A percentile compares a stretch with the other conserved stretches of the same genome.
phyloP scores from a whole-genome alignment of 2,329 filamentous ascomycete species.

The Trichoderma afroharzianum region DNA sequence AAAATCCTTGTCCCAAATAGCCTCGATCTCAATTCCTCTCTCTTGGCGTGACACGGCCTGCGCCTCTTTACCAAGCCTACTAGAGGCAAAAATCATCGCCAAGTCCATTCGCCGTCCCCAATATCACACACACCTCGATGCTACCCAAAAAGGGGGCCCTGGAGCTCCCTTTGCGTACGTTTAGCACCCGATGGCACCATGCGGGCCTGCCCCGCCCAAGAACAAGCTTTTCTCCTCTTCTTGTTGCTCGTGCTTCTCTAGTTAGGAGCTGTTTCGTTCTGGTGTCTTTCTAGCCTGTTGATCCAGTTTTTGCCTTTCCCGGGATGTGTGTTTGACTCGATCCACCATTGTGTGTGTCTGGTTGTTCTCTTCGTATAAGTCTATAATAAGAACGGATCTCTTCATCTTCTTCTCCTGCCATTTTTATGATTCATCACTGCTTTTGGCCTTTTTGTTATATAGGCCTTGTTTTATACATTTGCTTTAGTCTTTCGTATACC shows the following conservation, averaged over 20 bases:
- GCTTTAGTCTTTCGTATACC: background rate
- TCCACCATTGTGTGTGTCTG: background rate
- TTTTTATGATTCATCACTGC: background rate
- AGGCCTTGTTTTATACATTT: background rate
- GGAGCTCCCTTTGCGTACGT: slow-evolving; percentile 14
- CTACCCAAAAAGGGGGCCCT: slow-evolving; percentile 1
- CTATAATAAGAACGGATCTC: background rate
- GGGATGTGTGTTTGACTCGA: background rate
- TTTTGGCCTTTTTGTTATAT: background rate
- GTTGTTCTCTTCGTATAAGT: background rate
- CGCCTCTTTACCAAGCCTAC: background rate
- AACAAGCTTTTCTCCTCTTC: slow-evolving; percentile 9
- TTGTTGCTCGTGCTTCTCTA: background rate
- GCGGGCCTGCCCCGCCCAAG: slow-evolving; percentile 5
- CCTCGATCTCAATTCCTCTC: background rate
- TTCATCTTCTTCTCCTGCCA: background rate
- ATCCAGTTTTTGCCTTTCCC: background rate
- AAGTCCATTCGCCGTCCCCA: background rate
- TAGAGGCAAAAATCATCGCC: background rate
- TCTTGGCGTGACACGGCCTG: background rate
- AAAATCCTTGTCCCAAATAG: background rate
- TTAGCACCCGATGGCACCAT: slow-evolving; percentile 19
- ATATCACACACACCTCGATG: background rate
- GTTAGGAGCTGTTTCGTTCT: background rate
- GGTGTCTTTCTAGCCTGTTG: background rate